Conservation (phyloP, 768 basidiomycete species). For the Tylopilus cervinicoccineus region DNA sequence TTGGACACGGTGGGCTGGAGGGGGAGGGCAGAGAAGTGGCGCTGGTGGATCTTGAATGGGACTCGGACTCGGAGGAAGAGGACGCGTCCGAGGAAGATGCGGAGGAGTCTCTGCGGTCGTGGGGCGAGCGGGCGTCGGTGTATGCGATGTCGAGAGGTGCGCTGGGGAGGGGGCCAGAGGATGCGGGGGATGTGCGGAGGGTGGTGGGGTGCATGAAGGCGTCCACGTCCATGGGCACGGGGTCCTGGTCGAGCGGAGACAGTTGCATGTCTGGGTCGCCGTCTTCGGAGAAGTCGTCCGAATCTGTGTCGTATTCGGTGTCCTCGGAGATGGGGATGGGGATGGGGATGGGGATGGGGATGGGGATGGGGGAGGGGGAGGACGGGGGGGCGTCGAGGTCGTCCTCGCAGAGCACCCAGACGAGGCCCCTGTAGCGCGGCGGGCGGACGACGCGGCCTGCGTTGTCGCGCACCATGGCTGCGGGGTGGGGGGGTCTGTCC, state of each 20-base stretch:
- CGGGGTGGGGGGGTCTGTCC: conserved; percentile 12
- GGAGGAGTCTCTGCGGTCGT: conserved; percentile 33
- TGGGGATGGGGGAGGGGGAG: conserved; percentile 9
- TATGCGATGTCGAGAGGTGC: conserved; percentile 14
- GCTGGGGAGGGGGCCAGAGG: conserved; percentile 8
- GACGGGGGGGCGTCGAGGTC: conserved; percentile 38
- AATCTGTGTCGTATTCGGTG: conserved; percentile 29
- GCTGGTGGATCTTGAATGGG: conserved; percentile 20
- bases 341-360: too few species aligned
- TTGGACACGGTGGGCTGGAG: conserved; percentile 9
- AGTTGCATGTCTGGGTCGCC: conserved; percentile 27
- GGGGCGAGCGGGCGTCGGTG: not conserved
- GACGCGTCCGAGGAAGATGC: conserved; percentile 23
- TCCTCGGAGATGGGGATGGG: conserved; percentile 23
- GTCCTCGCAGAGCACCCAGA: conserved; percentile 82
- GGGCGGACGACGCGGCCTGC: conserved; percentile 28
- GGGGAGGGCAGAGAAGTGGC: conserved; percentile 32
- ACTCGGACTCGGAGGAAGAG: conserved; percentile 20
- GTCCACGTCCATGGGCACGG: conserved; percentile 28
- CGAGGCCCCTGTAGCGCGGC: conserved; percentile 63
- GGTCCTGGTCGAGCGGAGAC: conserved; percentile 27
- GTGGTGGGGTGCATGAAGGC: conserved; percentile 39
- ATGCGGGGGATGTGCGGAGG: conserved; percentile 30
- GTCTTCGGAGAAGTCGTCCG: conserved; percentile 26
- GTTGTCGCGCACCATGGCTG: conserved; percentile 24